Conservation (phyloP, 2,329 filamentous ascomycete genomes). For the Trichoderma sp. region DNA sequence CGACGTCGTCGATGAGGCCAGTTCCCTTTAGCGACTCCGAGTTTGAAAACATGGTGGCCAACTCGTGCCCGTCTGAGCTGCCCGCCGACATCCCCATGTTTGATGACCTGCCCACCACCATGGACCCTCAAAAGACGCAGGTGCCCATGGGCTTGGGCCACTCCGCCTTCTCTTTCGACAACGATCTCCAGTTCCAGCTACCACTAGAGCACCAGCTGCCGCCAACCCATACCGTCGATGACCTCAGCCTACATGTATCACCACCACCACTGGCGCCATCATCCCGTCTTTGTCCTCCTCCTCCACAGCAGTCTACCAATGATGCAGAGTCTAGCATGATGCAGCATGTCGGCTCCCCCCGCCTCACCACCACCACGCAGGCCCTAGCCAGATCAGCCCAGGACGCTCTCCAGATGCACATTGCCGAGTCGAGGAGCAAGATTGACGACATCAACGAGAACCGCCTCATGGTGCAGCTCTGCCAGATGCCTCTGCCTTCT, state of each 20-base stretch:
- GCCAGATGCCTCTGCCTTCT: constrained; percentile 42
- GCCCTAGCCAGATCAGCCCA: constrained; percentile 49
- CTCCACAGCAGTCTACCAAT: constrained; percentile 32
- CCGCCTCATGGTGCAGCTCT: constrained; percentile 47
- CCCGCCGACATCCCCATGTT: constrained; percentile 47
- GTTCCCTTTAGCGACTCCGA: constrained; percentile 34
- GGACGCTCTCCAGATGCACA: constrained; percentile 51
- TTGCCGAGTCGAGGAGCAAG: constrained; percentile 49
- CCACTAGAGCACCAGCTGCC: constrained; percentile 44
- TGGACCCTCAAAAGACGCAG: constrained; percentile 35
- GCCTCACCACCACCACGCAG: constrained; percentile 31
- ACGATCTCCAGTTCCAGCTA: constrained; percentile 40
- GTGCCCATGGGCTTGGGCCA: constrained; percentile 39
- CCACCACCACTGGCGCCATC: constrained; percentile 25
- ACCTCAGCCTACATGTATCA: constrained; percentile 30
- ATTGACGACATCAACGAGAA: constrained; percentile 47
- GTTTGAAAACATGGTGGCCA: constrained; percentile 38
- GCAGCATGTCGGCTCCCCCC: background rate
- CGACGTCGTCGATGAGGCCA: constrained; percentile 32
- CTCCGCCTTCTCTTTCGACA: constrained; percentile 43
- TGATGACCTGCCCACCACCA: constrained; percentile 37
- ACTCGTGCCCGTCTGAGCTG: constrained; percentile 45
- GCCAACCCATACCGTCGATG: constrained; percentile 24
- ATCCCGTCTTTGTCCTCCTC: constrained; percentile 29
- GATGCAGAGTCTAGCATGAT: constrained; percentile 28